Evolutionary conservation across 768 basidiomycete genomes (phyloP), one percentile per base, ranked within the genome.

Genomic region (Coprinopsis sp.): DNA sequence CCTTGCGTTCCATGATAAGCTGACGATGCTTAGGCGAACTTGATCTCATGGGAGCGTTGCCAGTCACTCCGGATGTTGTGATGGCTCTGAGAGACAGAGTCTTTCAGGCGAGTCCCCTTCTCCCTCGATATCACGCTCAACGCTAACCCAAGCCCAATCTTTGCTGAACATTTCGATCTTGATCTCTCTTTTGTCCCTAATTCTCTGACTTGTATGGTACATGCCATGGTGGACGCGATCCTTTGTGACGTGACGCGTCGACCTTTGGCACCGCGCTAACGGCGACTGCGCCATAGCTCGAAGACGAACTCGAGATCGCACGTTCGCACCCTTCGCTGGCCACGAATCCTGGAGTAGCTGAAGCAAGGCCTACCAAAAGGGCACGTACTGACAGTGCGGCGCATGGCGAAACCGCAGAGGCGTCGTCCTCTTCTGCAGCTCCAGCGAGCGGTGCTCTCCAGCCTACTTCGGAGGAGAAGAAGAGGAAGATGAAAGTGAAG

Each of bases 401-500:
- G 65, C 33, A 62, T 22, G 16, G 34, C 6, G 10, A 36, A 34
- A 3, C 21, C 52, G 3, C 7, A 40, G 48, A 33, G 7, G 44
- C 55, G 3, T 47, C 58, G 2, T 34, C 53, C 2, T 51, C 58
- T 11, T 28, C 54, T 16, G 39, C 57, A 6, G 55, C 51, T 5
- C 47, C 58, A 4, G 44, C 59, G 27, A 57, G 58, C 13, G 47
- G 59, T 1, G 30, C 30, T 8, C 8, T 8, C 30, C 10, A 8
- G 30, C 8, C 30, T n/a, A 51, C 57, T 4, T 36, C 58, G 1
- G 67, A 68, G 3, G 68, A 69, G 47, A 72, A 72, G 51, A 71
- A 69, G 50, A 53, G 58, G 27, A 67, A 69, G 46, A 52, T 66
- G 45, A 63, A 64, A 51, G 51, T 70, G 8, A 70, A 70, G 55